Base-by-base conservation (phyloP, 768 basidiomycete species). In the Royoungia palumana region DNA sequence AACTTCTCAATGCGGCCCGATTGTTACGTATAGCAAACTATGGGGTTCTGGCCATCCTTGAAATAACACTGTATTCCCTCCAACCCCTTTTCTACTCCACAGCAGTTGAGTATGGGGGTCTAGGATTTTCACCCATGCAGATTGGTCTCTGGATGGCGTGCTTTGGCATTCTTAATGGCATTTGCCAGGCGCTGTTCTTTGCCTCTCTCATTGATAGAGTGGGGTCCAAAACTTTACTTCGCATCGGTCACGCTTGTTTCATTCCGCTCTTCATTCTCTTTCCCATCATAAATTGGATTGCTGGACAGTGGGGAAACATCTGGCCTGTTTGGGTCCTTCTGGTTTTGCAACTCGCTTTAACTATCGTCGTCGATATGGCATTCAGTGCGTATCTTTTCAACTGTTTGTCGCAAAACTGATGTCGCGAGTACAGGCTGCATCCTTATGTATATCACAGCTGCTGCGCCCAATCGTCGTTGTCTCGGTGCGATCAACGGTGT, bases 401-500 rank as follows among this genome's bases (percentile, higher is more conserved):
- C 32, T 21, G 17, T 30, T 7, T 46, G 8, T 11, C 54, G 63
- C 17, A 9, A 28, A 27, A 13, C 38, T 50, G 46, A 46, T 46
- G 10, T 14, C 19, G 17, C 8, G 16, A 10, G 49, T 32, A 4
- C 28, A 86, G 86, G 83, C 11, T 81, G 84, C 38, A 72, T 86
- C 35, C 79, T 87, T 58, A 85, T 89, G 53, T 85, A 80, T 57
- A 82, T 89, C 50, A 75, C 79, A 11, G 76, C 79, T 21, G 72
- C 85, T 22, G 72, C 87, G 0, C 86, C 87, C 7, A 85, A 85
- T 54, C 73, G 74, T 45, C 76, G 80, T 25, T 79, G 79, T 4
- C 73, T 88, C n/a, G 87, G 86, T 34, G 75, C 83, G 6, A 82
- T 81, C 19, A 86, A 87, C 55, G 87, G 87, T 28, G 59, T 63